Conservation (phyloP, 768 basidiomycete genomes). For the Tricholoma saponaceum region DNA sequence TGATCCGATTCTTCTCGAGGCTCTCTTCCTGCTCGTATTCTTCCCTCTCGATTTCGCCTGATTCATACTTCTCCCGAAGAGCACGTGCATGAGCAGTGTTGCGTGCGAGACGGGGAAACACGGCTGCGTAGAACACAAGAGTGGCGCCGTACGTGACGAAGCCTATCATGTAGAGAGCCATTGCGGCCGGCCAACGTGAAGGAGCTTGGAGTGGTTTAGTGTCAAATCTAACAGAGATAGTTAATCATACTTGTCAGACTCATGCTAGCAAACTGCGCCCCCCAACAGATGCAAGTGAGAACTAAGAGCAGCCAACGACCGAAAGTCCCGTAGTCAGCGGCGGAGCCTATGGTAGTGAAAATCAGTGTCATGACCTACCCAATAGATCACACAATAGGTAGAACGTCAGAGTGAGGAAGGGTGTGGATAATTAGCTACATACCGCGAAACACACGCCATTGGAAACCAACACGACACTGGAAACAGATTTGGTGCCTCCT, state of each 20-base stretch:
- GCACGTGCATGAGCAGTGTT: slow-evolving; percentile 64
- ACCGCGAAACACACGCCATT: slow-evolving; percentile 77
- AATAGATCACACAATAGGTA: background rate
- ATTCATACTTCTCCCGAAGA: slow-evolving; percentile 52
- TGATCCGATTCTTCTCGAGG: slow-evolving; percentile 79
- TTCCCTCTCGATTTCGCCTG: slow-evolving; percentile 53
- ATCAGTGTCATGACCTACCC: slow-evolving; percentile 69
- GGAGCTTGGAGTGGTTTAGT: slow-evolving; percentile 39
- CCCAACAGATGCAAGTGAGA: slow-evolving; percentile 76
- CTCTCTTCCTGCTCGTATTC: slow-evolving; percentile 74
- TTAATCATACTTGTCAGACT: slow-evolving; percentile 57
- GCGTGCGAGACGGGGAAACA: slow-evolving; percentile 77
- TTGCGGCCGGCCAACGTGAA: slow-evolving; percentile 67
- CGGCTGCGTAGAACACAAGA: slow-evolving; percentile 74
- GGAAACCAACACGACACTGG: slow-evolving; percentile 72
- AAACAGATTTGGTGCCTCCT: slow-evolving; percentile 66
- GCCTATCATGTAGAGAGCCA: slow-evolving; percentile 76
- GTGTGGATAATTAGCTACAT: slow-evolving; percentile 17
- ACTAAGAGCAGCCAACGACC: slow-evolving; percentile 76
- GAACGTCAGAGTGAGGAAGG: background rate
- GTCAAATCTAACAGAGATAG: background rate
- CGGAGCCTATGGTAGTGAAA: slow-evolving; percentile 76
- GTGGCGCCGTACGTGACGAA: slow-evolving; percentile 80
- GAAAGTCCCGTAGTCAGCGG: slow-evolving; percentile 72
- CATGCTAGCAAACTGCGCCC: slow-evolving; percentile 74